A percentile compares a stretch with the other conserved stretches of the same genome.
Conservation (phyloP, 495 filamentous ascomycete genomes). For the Daldinia childiae region DNA sequence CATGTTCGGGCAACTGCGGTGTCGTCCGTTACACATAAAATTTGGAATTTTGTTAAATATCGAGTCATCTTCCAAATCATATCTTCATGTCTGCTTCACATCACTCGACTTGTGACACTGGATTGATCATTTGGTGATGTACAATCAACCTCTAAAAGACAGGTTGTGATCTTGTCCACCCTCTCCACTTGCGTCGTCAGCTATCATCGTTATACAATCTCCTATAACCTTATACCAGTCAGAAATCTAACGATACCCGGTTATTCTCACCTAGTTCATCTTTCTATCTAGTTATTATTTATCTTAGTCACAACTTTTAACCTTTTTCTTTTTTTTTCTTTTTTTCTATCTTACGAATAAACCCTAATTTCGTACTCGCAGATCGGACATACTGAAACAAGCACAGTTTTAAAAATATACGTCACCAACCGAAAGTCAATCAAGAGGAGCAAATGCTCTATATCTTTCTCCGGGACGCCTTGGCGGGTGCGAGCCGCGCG, state of each 20-base stretch:
- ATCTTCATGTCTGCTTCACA: constrained; percentile 6
- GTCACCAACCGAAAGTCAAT: constrained; percentile 24
- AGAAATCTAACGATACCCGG: neutral
- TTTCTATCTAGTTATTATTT: neutral
- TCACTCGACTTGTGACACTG: constrained; percentile 11
- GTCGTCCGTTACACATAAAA: constrained; percentile 7
- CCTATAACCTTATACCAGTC: constrained; percentile 25
- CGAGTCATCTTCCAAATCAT: constrained; percentile 29
- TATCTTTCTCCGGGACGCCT: constrained; percentile 36
- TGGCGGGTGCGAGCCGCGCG: constrained; percentile 36
- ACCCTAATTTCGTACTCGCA: constrained; percentile 33
- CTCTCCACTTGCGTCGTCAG: constrained; percentile 12
- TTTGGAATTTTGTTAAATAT: constrained; percentile 40
- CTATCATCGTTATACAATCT: neutral
- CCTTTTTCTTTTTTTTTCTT: neutral
- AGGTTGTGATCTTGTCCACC: neutral
- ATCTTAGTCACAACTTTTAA: constrained; percentile 15
- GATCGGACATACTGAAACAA: constrained; percentile 37
- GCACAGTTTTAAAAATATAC: constrained; percentile 19
- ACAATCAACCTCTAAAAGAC: constrained; percentile 11
- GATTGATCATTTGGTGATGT: constrained; percentile 7
- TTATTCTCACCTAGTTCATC: constrained; percentile 1
- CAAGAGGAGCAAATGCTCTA: constrained; percentile 22
- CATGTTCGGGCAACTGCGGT: constrained; percentile 24
- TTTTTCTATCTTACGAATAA: neutral